These are phyloP conservation scores for Tuber aestivum DNA, from an alignment of 495 filamentous ascomycete genomes.

Conservation along the genomic window DNA sequence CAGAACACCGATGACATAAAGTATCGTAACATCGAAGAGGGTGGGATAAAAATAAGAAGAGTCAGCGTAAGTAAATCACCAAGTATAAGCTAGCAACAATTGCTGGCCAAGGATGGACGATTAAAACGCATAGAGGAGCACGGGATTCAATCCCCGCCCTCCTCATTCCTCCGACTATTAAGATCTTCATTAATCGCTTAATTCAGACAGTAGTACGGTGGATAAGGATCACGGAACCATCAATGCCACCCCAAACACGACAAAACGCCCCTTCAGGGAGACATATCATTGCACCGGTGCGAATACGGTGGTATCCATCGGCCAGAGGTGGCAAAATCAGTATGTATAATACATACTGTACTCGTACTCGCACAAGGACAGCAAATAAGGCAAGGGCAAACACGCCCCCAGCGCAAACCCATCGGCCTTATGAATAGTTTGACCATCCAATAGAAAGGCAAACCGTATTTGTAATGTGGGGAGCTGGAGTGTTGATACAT, in stretches of 20 bases:
- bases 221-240: neutral
- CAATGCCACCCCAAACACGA: neutral
- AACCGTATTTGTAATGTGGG: neutral
- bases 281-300: neutral
- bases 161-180: neutral
- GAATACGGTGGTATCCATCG: neutral
- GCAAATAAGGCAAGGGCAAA: neutral
- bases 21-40: neutral
- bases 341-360: no score
- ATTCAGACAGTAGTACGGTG: neutral
- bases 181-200: neutral
- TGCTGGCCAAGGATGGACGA: neutral
- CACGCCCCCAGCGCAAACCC: neutral
- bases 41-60: no score
- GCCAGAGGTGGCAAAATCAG: neutral
- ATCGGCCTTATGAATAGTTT: neutral
- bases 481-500: neutral
- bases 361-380: neutral
- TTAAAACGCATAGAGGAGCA: neutral
- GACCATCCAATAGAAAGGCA: neutral
- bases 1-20: neutral
- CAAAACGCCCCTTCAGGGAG: neutral
- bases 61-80: neutral
- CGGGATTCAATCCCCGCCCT: neutral
- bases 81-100: neutral